A percentile compares a stretch with the other conserved stretches of the same genome.
phyloP scores from a whole-genome alignment of 148 eudicot genomes.

The Rhododendron vialii region DNA sequence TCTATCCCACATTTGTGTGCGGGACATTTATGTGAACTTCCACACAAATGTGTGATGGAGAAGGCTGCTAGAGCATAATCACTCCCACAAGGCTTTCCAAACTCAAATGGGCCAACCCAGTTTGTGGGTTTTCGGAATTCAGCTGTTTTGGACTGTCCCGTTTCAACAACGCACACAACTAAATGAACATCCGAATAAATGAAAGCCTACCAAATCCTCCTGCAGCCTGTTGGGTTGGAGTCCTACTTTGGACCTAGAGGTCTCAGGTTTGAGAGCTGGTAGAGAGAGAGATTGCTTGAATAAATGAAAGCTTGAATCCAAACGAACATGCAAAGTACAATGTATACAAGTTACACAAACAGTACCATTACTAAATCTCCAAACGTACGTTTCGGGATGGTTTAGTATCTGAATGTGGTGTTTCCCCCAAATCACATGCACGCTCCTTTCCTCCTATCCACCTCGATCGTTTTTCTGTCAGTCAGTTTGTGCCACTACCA shows the following conservation, averaged over 20 bases:
- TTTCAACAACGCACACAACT: not conserved
- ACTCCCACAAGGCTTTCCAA: not conserved
- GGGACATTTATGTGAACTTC: too few species aligned
- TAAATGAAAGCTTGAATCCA: constrained; percentile 1
- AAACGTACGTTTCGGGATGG: not conserved
- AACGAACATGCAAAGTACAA: not conserved
- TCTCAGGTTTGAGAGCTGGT: too few species aligned
- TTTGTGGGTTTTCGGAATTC: not conserved
- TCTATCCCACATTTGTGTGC: too few species aligned
- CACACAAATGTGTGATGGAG: too few species aligned
- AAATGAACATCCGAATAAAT: not conserved
- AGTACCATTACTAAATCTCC: not conserved
- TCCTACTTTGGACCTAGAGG: too few species aligned
- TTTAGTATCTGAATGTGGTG: not conserved
- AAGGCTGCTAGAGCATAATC: not conserved
- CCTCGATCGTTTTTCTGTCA: not conserved
- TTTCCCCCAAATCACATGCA: not conserved
- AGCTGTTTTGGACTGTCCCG: not conserved
- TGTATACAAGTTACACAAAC: not conserved
- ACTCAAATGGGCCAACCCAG: not conserved
- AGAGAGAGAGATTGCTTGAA: not conserved
- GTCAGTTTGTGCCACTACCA: not conserved
- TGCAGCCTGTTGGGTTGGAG: too few species aligned
- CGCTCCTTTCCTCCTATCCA: not conserved
- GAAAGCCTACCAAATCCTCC: not conserved